These are phyloP conservation scores for Ceratocystis harringtonii DNA, from an alignment of 2,329 filamentous ascomycete genomes.

Conservation along the genomic window DNA sequence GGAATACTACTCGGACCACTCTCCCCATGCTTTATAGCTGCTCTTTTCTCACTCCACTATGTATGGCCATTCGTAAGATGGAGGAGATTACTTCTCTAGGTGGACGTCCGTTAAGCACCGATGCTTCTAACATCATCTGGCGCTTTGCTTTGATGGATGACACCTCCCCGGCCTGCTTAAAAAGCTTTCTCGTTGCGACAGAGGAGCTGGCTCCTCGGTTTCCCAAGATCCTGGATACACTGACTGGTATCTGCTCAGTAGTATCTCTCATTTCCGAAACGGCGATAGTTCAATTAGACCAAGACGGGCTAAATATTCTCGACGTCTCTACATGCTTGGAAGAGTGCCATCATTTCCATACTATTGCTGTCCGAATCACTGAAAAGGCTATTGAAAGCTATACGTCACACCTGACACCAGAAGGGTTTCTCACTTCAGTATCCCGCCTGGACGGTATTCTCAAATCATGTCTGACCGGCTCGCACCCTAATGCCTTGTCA, in stretches of 20 bases:
- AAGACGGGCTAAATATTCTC: neutral
- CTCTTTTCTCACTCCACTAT: neutral
- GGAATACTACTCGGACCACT: neutral
- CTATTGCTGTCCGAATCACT: neutral
- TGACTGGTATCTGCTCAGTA: neutral
- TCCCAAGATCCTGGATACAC: constrained; percentile 4
- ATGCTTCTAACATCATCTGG: neutral
- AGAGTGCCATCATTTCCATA: constrained; percentile 5
- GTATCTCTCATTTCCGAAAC: neutral
- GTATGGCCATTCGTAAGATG: neutral
- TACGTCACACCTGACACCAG: neutral
- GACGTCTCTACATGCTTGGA: neutral
- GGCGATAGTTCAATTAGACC: neutral
- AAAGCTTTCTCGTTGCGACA: neutral
- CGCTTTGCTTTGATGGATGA: neutral
- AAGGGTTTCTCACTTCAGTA: neutral
- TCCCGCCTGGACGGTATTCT: constrained; percentile 1
- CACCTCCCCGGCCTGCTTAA: neutral
- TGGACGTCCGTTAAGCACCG: neutral
- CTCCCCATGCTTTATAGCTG: neutral
- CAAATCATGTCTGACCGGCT: constrained; percentile 1
- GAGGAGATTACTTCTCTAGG: neutral
- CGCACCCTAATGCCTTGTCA: neutral
- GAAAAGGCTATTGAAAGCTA: constrained; percentile 4
- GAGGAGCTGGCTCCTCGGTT: constrained; percentile 3